Evolutionary conservation across 2,329 filamentous ascomycete genomes (phyloP), one percentile per base, ranked within the genome.

Genomic region (Penicillium digitatum): DNA sequence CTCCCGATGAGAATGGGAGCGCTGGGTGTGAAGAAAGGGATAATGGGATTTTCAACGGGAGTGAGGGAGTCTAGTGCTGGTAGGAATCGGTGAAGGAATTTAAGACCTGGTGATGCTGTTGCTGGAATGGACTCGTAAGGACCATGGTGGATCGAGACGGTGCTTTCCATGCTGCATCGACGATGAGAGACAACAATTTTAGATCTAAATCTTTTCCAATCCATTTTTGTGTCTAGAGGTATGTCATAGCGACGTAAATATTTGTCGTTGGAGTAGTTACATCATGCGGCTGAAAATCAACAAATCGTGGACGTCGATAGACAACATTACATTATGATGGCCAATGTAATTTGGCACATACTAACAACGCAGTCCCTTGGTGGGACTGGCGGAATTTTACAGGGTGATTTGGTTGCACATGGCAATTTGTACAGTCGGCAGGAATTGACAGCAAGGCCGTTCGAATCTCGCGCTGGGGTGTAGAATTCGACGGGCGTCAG

Each of bases 51-150:
- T 8, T 53, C 20, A 3, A 7, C 38, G 47, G 53, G 55, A 6
- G 48, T 35, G 8, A 66, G 35, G 7, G 61, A 57, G 45, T 66
- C 63, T 9, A 61, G 31, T 9, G 55, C 58, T 26, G 61, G 59
- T 14, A 66, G 52, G 42, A 65, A 65, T 34, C 52, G 43, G 35
- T 50, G 52, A 20, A 66, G 62, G 48, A 66, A 66, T 29, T 35
- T 42, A 9, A 66, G 56, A 29, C 61, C 63, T 9, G 64, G 60
- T 3, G 60, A 56, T 24, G 58, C 55, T 22, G 16, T 47, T 16
- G 29, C 5, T 8, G 61, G 49, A 32, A 66, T 65, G 2, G 60
- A 52, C 45, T 58, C 54, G 27, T 56, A 61, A n/a, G 57, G 52
- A 16, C 62, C 63, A n/a, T 61, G 53, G 50, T 65, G 59, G 39